Evolutionary conservation across 805 yeast species (phyloP).

Genomic region (Torulaspora indica): DNA sequence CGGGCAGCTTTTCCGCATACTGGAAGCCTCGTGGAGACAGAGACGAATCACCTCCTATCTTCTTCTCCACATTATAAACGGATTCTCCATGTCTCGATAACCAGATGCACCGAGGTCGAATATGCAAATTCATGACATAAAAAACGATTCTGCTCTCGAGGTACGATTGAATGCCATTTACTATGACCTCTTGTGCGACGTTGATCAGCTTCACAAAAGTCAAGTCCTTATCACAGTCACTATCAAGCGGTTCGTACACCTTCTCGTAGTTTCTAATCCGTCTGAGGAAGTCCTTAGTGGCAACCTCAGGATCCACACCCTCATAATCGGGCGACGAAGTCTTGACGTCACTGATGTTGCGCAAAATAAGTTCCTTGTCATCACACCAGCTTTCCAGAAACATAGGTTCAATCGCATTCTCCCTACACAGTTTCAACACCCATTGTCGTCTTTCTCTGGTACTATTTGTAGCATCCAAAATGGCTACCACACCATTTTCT

Average conservation of each 20-base stretch:
- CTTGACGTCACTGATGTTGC: slow-evolving; percentile 81
- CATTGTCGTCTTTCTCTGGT: slow-evolving; percentile 65
- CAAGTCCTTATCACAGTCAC: slow-evolving; percentile 51
- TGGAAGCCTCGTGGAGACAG: slow-evolving; percentile 77
- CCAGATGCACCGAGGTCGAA: slow-evolving; percentile 89
- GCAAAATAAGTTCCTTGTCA: slow-evolving; percentile 68
- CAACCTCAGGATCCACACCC: slow-evolving; percentile 63
- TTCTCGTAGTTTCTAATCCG: slow-evolving; percentile 72
- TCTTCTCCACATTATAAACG: slow-evolving; percentile 84
- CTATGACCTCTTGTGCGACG: slow-evolving; percentile 80
- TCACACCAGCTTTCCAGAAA: slow-evolving; percentile 91
- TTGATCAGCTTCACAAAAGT: slow-evolving; percentile 86
- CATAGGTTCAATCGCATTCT: slow-evolving; percentile 75
- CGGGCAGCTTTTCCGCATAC: slow-evolving; percentile 79
- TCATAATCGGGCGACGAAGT: slow-evolving; percentile 80
- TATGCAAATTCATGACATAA: slow-evolving; percentile 92
- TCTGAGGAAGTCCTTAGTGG: slow-evolving; percentile 63
- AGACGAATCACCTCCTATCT: slow-evolving; percentile 92
- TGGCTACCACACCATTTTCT: slow-evolving; percentile 83
- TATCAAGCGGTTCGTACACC: slow-evolving; percentile 71
- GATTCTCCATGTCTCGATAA: slow-evolving; percentile 95
- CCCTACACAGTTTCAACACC: slow-evolving; percentile 57
- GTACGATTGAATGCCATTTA: slow-evolving; percentile 83
- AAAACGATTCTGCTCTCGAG: slow-evolving; percentile 89
- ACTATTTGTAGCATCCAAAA: slow-evolving; percentile 89